Percentiles rank a stretch among this genome's conserved stretches.
phyloP scores from a whole-genome alignment of 768 basidiomycete species.

The Exsudoporus frostii region DNA sequence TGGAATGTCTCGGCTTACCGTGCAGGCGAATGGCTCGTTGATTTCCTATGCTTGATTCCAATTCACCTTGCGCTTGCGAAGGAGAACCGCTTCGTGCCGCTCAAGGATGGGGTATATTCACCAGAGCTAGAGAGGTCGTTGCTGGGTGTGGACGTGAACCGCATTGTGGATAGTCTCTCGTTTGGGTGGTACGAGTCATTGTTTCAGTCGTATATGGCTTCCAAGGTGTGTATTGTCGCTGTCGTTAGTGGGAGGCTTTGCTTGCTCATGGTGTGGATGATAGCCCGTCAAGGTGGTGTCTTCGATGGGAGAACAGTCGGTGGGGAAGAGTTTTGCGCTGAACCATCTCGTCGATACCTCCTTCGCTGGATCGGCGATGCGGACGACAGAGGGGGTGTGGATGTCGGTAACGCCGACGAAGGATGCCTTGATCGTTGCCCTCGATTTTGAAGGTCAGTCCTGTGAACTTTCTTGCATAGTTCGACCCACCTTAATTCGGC shows the following conservation, averaged over 20 bases:
- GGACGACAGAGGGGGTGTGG: conserved; percentile 69
- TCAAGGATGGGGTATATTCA: conserved; percentile 56
- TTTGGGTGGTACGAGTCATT: conserved; percentile 67
- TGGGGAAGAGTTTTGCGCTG: conserved; percentile 57
- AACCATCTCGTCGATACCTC: conserved; percentile 64
- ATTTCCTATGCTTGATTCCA: conserved; percentile 59
- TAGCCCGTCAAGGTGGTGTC: conserved; percentile 64
- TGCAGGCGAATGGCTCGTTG: conserved; percentile 60
- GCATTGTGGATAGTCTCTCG: conserved; percentile 53
- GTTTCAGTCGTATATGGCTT: conserved; percentile 59
- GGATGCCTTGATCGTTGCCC: conserved; percentile 50
- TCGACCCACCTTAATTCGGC: neutral
- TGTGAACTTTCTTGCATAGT: too few relatives aligned
- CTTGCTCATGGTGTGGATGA: neutral
- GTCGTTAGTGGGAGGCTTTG: fast-evolving
- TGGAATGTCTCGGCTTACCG: conserved; percentile 40
- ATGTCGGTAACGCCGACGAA: conserved; percentile 63
- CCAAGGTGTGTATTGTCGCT: conserved; percentile 36
- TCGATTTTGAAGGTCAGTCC: conserved; percentile 58
- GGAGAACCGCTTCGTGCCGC: conserved; percentile 59
- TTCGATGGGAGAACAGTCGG: conserved; percentile 68
- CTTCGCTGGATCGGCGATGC: conserved; percentile 63
- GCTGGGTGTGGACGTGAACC: conserved; percentile 55
- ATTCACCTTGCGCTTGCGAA: conserved; percentile 59
- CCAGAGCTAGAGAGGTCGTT: conserved; percentile 48